Conservation (phyloP, 805 yeast species). For the Metschnikowia hibisci region DNA sequence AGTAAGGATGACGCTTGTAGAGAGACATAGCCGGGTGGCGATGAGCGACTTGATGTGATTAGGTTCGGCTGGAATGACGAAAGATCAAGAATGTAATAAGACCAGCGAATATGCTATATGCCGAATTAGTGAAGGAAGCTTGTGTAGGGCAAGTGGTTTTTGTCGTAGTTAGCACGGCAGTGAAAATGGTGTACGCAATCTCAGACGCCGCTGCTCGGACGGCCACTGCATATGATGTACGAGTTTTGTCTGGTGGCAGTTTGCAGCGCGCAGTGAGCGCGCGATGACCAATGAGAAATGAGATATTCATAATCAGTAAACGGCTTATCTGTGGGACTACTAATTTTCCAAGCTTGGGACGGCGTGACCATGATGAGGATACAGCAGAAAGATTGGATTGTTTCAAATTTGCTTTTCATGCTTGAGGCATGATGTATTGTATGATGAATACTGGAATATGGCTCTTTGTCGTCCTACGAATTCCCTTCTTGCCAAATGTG, state of each 20-base stretch:
- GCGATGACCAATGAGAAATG: constrained; percentile 2
- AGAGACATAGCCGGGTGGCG: constrained; percentile 4
- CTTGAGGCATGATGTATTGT: too few species aligned
- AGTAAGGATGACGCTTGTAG: neutral
- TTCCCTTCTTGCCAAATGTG: too few species aligned
- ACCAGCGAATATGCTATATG: neutral
- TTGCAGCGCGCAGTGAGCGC: constrained; percentile 2
- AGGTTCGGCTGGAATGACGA: too few species aligned
- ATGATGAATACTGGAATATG: too few species aligned
- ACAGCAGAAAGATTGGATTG: too few species aligned
- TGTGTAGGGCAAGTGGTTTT: neutral
- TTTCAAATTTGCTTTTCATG: too few species aligned
- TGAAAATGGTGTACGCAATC: constrained; percentile 1
- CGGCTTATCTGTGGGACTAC: neutral
- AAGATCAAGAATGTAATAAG: neutral
- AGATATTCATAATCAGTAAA: constrained; percentile 5
- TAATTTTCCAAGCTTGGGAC: too few species aligned
- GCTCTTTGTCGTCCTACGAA: too few species aligned
- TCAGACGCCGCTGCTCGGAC: constrained; percentile 5
- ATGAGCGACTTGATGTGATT: neutral
- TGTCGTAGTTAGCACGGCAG: neutral
- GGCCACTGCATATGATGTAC: constrained; percentile 6
- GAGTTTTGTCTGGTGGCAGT: neutral
- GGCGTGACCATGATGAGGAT: too few species aligned
- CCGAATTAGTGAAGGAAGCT: too few species aligned